A percentile compares a stretch with the other conserved stretches of the same genome.
Conservation (phyloP, 2,329 filamentous ascomycete genomes). For the Didymella exigua region DNA sequence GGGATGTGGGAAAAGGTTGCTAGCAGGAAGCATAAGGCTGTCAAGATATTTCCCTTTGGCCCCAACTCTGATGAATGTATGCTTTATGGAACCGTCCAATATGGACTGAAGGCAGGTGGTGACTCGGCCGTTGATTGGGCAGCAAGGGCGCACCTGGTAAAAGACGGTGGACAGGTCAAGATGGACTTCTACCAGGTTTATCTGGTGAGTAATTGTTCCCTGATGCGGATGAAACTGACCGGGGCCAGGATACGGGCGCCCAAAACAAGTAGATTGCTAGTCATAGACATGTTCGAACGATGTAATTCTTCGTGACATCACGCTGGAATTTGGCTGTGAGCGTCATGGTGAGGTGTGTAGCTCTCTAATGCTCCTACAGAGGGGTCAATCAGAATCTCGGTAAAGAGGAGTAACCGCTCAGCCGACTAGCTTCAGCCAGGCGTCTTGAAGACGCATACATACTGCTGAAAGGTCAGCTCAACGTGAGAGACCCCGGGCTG, state of each 20-base stretch:
- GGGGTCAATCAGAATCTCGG: too few species aligned
- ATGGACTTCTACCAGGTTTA: conserved; percentile 63
- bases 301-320: neutral
- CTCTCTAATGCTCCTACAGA: too few species aligned
- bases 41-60: conserved; percentile 59
- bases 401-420: too few species aligned
- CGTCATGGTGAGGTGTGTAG: too few species aligned
- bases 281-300: neutral
- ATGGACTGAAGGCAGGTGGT: conserved; percentile 58
- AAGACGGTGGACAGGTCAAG: conserved; percentile 59
- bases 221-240: conserved; percentile 13
- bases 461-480: too few species aligned
- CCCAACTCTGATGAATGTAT: conserved; percentile 56
- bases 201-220: conserved; percentile 49
- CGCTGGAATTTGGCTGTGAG: neutral
- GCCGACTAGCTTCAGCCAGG: too few species aligned
- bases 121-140: conserved; percentile 59
- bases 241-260: conserved; percentile 24
- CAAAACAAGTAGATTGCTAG: conserved; percentile 13
- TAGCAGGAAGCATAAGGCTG: conserved; percentile 53
- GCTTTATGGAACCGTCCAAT: conserved; percentile 60
- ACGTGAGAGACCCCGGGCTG: too few species aligned
- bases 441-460: too few species aligned
- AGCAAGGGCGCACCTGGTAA: conserved; percentile 59
- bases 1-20: conserved; percentile 60